Conservation (phyloP, 192 early-diverging fungal species). For the Coemansia sp. region DNA sequence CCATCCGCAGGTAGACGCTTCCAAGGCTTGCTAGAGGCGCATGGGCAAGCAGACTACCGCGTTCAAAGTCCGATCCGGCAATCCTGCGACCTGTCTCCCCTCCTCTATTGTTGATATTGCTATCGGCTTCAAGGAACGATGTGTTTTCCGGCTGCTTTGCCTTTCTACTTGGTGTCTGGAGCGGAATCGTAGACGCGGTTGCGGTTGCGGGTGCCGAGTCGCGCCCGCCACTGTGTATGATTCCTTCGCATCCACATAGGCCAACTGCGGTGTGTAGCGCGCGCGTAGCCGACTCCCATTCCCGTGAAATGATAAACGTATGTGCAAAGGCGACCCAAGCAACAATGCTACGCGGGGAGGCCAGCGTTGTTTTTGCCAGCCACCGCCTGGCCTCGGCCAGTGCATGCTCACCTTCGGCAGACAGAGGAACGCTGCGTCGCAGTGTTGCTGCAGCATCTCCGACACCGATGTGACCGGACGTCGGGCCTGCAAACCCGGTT, state of each 20-base stretch:
- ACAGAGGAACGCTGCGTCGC: conserved; percentile 26
- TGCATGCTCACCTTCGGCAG: conserved; percentile 38
- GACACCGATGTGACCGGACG: conserved; percentile 1
- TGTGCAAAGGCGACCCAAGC: conserved; percentile 56
- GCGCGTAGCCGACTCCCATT: conserved; percentile 54
- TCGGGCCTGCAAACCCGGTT: conserved; percentile 1
- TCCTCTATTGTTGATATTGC: background rate
- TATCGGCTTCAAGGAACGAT: background rate
- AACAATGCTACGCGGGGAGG: conserved; percentile 44
- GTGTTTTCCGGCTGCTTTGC: background rate
- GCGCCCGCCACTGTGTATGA: conserved; percentile 37
- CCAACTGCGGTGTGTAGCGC: conserved; percentile 51
- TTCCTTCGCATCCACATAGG: conserved; percentile 48
- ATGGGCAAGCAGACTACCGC: conserved; percentile 44
- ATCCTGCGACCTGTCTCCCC: background rate
- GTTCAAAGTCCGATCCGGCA: conserved; percentile 12
- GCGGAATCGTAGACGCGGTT: background rate
- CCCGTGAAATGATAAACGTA: conserved; percentile 45
- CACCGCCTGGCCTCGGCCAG: conserved; percentile 48
- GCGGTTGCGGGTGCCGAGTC: conserved; percentile 2
- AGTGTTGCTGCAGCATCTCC: conserved; percentile 12
- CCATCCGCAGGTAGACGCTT: conserved; percentile 48
- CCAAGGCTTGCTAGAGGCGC: conserved; percentile 50
- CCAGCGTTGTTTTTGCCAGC: conserved; percentile 52
- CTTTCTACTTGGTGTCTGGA: conserved; percentile 19